These are phyloP conservation scores for Porphyrellus cyaneotinctus DNA, from an alignment of 768 basidiomycete species.

Conservation along the genomic window DNA sequence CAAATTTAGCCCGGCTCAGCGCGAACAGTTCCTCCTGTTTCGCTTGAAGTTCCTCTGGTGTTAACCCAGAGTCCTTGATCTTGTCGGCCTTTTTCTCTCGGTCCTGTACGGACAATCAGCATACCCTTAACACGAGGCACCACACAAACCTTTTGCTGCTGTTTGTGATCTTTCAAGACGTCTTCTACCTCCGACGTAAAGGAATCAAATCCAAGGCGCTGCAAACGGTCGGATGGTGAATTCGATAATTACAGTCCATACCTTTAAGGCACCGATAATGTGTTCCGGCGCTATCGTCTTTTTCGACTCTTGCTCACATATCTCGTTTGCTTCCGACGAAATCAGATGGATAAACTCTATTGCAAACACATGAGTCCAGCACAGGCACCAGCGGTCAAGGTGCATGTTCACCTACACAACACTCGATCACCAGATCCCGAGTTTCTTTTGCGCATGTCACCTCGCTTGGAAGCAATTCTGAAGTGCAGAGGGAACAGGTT, in stretches of 20 bases:
- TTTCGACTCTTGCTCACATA: slow-evolving; percentile 96
- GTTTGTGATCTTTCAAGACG: slow-evolving; percentile 93
- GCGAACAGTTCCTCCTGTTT: slow-evolving; percentile 92
- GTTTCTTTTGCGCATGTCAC: slow-evolving; percentile 93
- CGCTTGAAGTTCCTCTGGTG: slow-evolving; percentile 83
- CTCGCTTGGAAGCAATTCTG: slow-evolving; percentile 88
- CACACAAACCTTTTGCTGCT: slow-evolving; percentile 77
- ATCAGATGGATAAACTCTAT: slow-evolving; percentile 97
- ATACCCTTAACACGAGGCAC: background rate
- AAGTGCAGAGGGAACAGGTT: background rate
- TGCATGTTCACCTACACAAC: slow-evolving; percentile 90
- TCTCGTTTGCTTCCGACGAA: slow-evolving; percentile 95
- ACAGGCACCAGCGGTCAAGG: slow-evolving; percentile 3
- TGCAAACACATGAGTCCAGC: slow-evolving; percentile 12
- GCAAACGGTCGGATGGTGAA: slow-evolving; percentile 10
- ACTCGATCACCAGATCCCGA: slow-evolving; percentile 94
- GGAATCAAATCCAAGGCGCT: slow-evolving; percentile 91
- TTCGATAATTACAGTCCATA: slow-evolving; percentile 29
- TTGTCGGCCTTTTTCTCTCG: slow-evolving; percentile 91
- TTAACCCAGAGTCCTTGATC: slow-evolving; percentile 81
- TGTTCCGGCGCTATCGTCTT: slow-evolving; percentile 99
- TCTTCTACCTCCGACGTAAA: slow-evolving; percentile 89
- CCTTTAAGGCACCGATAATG: slow-evolving; percentile 88
- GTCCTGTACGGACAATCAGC: slow-evolving; percentile 46
- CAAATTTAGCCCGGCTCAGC: slow-evolving; percentile 78